These are phyloP conservation scores for Elasticomyces elasticus DNA, from an alignment of 495 filamentous ascomycete genomes.

Conservation along the genomic window DNA sequence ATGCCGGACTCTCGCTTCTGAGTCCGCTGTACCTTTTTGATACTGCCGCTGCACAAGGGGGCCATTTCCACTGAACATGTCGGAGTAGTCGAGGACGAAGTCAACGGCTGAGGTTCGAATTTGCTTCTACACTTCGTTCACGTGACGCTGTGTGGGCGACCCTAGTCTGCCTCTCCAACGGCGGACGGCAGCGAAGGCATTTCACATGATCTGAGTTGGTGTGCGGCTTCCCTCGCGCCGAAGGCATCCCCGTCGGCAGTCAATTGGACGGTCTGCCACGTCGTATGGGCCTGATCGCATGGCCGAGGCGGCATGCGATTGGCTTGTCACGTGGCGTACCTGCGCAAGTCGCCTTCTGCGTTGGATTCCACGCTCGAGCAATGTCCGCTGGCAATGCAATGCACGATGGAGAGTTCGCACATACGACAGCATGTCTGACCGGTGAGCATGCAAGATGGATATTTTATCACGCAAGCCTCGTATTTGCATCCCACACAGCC, in stretches of 20 bases:
- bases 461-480: neutral
- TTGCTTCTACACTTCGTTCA: constrained; percentile 1
- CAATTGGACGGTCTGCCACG: constrained; percentile 6
- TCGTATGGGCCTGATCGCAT: neutral
- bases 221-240: constrained; percentile 7
- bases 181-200: neutral
- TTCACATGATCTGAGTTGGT: constrained; percentile 9
- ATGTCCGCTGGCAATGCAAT: constrained; percentile 1
- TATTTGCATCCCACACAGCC: neutral
- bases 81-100: neutral
- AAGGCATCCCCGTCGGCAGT: neutral
- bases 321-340: neutral
- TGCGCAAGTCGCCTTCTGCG: neutral
- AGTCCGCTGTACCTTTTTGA: neutral
- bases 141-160: constrained; percentile 11
- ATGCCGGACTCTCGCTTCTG: neutral
- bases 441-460: neutral
- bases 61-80: neutral
- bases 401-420: neutral
- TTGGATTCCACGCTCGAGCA: neutral
- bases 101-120: constrained; percentile 11
- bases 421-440: neutral
- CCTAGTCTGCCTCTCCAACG: neutral
- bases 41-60: neutral
- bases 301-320: neutral